Conservation (phyloP, 2,329 filamentous ascomycete species). For the Teratosphaeria destructans region DNA sequence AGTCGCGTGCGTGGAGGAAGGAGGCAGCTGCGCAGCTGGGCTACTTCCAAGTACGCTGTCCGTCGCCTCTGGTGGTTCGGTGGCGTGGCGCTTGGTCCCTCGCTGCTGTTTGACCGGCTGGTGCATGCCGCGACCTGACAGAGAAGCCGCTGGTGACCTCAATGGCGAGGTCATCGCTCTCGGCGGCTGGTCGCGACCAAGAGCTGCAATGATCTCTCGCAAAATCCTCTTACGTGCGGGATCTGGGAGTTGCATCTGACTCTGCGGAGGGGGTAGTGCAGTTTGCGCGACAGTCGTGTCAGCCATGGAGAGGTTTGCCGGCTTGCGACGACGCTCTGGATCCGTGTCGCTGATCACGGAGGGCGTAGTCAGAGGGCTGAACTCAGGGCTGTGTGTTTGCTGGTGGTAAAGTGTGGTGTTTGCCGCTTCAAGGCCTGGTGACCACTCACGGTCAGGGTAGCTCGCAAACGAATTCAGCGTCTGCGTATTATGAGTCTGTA, state of each 20-base stretch:
- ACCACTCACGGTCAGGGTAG: slow-evolving; percentile 11
- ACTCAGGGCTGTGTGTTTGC: background rate
- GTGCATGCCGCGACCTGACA: slow-evolving; percentile 4
- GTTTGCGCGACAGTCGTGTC: background rate
- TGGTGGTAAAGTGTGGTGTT: background rate
- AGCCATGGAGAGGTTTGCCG: background rate
- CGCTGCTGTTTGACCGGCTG: slow-evolving; percentile 3
- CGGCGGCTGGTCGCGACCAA: background rate
- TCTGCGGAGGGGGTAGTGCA: background rate
- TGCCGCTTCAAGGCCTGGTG: background rate
- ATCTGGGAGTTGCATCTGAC: background rate
- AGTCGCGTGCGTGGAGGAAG: background rate
- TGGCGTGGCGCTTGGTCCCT: slow-evolving; percentile 1
- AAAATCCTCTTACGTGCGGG: background rate
- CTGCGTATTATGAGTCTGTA: slow-evolving; percentile 14
- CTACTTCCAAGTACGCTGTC: background rate
- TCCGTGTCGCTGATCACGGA: background rate
- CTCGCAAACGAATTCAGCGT: slow-evolving; percentile 15
- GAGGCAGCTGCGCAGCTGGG: background rate
- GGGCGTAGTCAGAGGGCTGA: background rate
- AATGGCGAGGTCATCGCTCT: background rate
- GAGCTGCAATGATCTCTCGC: background rate
- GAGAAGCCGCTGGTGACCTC: background rate
- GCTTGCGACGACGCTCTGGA: background rate
- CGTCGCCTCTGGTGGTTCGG: background rate